Base-by-base conservation (phyloP, 2,329 filamentous ascomycete species). In the Diaporthe sp. region DNA sequence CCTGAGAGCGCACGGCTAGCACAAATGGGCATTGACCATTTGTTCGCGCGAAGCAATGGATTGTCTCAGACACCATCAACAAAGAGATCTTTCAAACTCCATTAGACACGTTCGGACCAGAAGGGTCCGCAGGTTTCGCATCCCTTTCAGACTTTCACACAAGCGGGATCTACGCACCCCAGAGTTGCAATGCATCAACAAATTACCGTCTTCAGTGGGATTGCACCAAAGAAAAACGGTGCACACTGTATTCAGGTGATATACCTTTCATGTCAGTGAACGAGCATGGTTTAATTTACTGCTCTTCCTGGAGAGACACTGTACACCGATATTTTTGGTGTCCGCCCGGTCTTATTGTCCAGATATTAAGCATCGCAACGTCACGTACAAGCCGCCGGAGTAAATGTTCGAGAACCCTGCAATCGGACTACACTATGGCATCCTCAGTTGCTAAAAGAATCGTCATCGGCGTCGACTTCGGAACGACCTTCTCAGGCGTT, bases 401-500 rank as follows among this genome's bases (percentile, higher is more conserved):
- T 3, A 17, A 0, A 15, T 25, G 4, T 6, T n/a, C 19, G 15
- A 25, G 3, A 10, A 37, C 22, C 2, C 6, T 10, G 9, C 25
- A 12, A 8, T 46, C n/a, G 10, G 1, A 31, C 25, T 4, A 8
- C 31, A n/a, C 17, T 8, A 67, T 67, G 44, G 12, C 44, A 17
- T 15, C 28, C 19, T 17, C 28, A n/a, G 22, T 2, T 9, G 6
- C 13, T 5, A n/a, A 19, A 6, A 87, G 84, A 79, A 86, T 89
- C 76, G 84, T 90, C 70, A 84, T 89, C 77, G 88, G 87, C 28
- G 87, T 90, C 75, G 89, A 90, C 79, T 90, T 90, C 78, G 89
- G 89, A 37, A 90, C 89, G 17, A 91, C 89, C 6, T 90, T 88
- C 79, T 89, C 88, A 19, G 88, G 88, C 42, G 83, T 90, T n/a